Evolutionary conservation across 352 stramenopile species (phyloP), one percentile per base, ranked within the genome.

Genomic region (Phytophthora citricola): DNA sequence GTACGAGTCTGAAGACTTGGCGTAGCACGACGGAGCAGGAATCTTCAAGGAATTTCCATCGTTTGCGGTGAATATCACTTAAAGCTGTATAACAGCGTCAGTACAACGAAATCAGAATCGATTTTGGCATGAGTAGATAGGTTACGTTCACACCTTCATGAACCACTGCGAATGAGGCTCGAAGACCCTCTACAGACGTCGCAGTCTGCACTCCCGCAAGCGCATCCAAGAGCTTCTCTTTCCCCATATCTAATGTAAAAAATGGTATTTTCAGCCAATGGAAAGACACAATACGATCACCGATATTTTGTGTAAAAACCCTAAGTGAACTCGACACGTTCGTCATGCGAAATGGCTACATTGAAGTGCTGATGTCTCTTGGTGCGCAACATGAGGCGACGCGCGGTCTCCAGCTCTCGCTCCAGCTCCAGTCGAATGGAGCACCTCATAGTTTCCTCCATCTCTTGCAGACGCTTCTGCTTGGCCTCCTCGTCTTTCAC

Each of bases 41-140:
- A 64, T 91, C 83, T 69, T 92, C 83, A 24, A 92, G 60, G 55
- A 93, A 91, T 29, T 71, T 71, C 54, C 83, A 91, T 36, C 78
- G 77, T 56, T 93, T 93, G 39, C 81, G 78, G 5, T 66, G 14
- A 27, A 93, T 85, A 32, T 87, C 73, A 1, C 12, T 57, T 15
- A 93, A 64, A 17, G 83, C 83, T 91, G 38, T 41, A 17, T 27
- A 32, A 41, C 29, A 36, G 17, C 34, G 22, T 32, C 24, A 49
- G 47, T 59, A 63, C 2, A 38, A 36, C 3, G 32, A 12, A 51
- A 32, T 22, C 22, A 15, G 11, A 5, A 15, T 2, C n/a, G 10
- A 34, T 34, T 51, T 41, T 32, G n/a, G 27, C 17, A 63, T 36
- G 14, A 31, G 6, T 3, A 47, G 41, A 74, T 66, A 54, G 22